These are phyloP conservation scores for Boletus coccyginus DNA, from an alignment of 768 basidiomycete species.

Conservation along the genomic window DNA sequence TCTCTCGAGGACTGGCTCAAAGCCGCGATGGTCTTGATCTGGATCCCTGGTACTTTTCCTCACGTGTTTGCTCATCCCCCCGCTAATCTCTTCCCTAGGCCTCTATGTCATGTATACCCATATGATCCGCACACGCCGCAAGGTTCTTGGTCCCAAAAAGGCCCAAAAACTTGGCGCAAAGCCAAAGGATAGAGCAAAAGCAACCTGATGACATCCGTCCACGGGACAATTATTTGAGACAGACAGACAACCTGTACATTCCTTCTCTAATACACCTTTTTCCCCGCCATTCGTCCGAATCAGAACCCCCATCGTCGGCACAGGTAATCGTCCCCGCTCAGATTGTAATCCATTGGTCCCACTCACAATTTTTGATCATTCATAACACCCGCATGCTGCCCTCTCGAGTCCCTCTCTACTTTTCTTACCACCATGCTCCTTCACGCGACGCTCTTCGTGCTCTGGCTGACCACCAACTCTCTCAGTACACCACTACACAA, in stretches of 20 bases:
- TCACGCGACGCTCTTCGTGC: neutral
- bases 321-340: neutral
- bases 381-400: neutral
- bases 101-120: conserved; percentile 56
- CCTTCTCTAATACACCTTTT: conserved; percentile 22
- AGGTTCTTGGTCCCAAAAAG: conserved; percentile 43
- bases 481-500: conserved; percentile 14
- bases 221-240: neutral
- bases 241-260: neutral
- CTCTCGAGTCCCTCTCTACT: too few species aligned
- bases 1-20: conserved; percentile 54
- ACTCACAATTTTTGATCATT: conserved; percentile 5
- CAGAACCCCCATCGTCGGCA: neutral
- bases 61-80: neutral
- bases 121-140: conserved; percentile 57
- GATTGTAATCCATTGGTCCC: conserved; percentile 8
- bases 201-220: conserved; percentile 6
- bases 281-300: conserved; percentile 2
- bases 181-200: conserved; percentile 28
- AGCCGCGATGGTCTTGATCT: conserved; percentile 63
- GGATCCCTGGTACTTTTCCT: conserved; percentile 79
- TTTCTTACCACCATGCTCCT: conserved; percentile 11
- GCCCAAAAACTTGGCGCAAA: conserved; percentile 35
- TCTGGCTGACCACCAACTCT: conserved; percentile 3
- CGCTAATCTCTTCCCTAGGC: conserved; percentile 25